Base-by-base conservation (phyloP, 2,329 filamentous ascomycete species). In the Colletotrichum liriopes region DNA sequence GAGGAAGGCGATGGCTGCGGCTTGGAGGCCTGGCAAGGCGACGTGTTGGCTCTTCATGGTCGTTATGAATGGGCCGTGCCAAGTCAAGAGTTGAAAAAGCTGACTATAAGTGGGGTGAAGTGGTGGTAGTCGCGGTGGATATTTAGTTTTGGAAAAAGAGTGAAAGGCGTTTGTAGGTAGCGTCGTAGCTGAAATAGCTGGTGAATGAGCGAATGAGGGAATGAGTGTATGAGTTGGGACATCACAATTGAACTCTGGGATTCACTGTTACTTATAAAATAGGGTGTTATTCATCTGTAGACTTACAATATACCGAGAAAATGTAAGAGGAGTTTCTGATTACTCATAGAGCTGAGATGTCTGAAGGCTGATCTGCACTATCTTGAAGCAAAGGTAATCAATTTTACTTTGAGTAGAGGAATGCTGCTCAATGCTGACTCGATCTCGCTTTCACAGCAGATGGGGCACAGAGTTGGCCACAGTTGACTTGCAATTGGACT, bases 1-100 rank as follows among this genome's bases (percentile, higher is more conserved):
- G 20, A 65, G n/a, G 63, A 65, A 65, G 52, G 63, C 63, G 7
- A 41, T 35, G 23, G 63, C 51, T 16, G 29, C 41, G 52, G 32
- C 51, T 26, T 52, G 63, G 23, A 65, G 41, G 41, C 63, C n/a
- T 8, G 60, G 60, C 60, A 65, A 8, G 41, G 51, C 47, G 16
- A 65, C 39, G 29, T 58, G 63, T 58, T 58, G 23, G 26, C 39
- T 58, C 63, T 39, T 37, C 63, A 65, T 65, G n/a, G 6, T 65
- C 6, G 16, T 23, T 23, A 8, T 39, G n/a, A 11, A 26, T 29
- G 26, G 5, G 32, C 12, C 14, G 7, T 47, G 41, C 7, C 26
- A 12, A 8, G 12, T 2, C 23, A 6, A 51, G 47, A 16, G 47
- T 29, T 9, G n/a, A 29, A 26, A 7, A 9, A 18, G 11, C 7